A percentile compares a stretch with the other conserved stretches of the same genome.
phyloP scores from a whole-genome alignment of 495 filamentous ascomycete species.

The Parathielavia hyrcaniae region DNA sequence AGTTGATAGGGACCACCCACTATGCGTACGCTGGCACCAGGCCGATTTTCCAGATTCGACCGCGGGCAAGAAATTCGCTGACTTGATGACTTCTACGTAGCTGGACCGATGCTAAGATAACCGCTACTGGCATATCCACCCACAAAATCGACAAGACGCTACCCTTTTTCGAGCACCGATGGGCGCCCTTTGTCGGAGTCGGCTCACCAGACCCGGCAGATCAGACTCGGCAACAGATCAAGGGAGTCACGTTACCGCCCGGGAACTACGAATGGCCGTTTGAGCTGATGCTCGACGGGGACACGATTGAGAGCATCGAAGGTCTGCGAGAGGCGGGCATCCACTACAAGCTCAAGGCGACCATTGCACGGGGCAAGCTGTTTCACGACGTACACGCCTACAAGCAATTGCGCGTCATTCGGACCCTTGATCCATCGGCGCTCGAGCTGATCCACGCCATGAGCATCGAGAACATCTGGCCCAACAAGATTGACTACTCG shows the following conservation, averaged over 20 bases:
- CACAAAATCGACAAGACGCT: slow-evolving; percentile 43
- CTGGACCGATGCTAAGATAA: slow-evolving; percentile 47
- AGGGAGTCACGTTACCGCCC: slow-evolving; percentile 56
- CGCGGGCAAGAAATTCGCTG: not conserved
- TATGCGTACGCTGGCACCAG: slow-evolving; percentile 50
- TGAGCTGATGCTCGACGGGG: slow-evolving; percentile 67
- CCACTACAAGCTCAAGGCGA: slow-evolving; percentile 82
- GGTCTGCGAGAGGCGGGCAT: slow-evolving; percentile 74
- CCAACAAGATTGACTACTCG: slow-evolving; percentile 88
- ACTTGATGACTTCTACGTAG: slow-evolving; percentile 28
- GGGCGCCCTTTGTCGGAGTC: slow-evolving; percentile 44
- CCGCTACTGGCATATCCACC: slow-evolving; percentile 45
- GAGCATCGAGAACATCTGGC: slow-evolving; percentile 94
- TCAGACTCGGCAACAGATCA: slow-evolving; percentile 20
- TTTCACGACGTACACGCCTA: slow-evolving; percentile 70
- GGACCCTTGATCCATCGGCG: slow-evolving; percentile 73
- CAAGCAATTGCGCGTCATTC: slow-evolving; percentile 77
- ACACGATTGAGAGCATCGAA: slow-evolving; percentile 80
- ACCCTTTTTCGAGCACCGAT: slow-evolving; percentile 42
- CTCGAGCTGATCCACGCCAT: slow-evolving; percentile 80
- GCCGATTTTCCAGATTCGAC: not conserved
- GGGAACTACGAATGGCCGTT: slow-evolving; percentile 93
- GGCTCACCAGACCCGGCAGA: slow-evolving; percentile 24
- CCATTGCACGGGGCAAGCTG: slow-evolving; percentile 72
- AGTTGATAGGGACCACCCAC: slow-evolving; percentile 63